A percentile compares a stretch with the other conserved stretches of the same genome.
Conservation (phyloP, 345 rosid genomes). For the Brassica incana region DNA sequence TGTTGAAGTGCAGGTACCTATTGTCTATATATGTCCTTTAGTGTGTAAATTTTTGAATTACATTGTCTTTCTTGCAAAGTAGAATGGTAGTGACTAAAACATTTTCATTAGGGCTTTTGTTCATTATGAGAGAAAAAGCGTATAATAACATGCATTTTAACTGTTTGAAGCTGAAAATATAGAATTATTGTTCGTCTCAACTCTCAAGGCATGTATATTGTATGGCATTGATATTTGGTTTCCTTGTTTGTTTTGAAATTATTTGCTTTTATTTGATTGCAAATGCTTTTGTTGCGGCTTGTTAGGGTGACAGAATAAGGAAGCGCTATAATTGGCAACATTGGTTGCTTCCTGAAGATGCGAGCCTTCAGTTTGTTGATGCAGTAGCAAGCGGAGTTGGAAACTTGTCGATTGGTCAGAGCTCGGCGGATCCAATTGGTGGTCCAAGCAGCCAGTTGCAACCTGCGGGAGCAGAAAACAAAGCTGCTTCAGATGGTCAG, state of each 20-base stretch:
- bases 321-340: constrained; percentile 62
- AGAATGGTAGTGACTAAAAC: not conserved
- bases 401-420: constrained; percentile 23
- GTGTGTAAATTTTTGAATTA: not conserved
- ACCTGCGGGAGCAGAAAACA: constrained; percentile 6
- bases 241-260: not conserved
- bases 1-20: constrained; percentile 79
- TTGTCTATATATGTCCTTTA: not conserved
- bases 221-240: not conserved
- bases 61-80: not conserved
- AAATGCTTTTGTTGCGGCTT: not conserved
- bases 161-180: not conserved
- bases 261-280: not conserved
- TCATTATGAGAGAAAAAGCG: not conserved
- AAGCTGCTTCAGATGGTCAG: constrained; percentile 23
- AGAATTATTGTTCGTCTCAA: not conserved
- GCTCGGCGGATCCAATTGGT: constrained; percentile 17
- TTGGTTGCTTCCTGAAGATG: constrained; percentile 45
- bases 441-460: constrained; percentile 30
- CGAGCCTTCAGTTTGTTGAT: constrained; percentile 10
- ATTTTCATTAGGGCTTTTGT: not conserved
- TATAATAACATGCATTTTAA: not conserved
- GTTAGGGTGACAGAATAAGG: constrained; percentile 75
- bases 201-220: not conserved
- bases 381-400: constrained; percentile 24